Percentiles rank a stretch among this genome's conserved stretches.
phyloP scores from a whole-genome alignment of 371 early-diverging fungal genomes.

The Mortierella sp. region DNA sequence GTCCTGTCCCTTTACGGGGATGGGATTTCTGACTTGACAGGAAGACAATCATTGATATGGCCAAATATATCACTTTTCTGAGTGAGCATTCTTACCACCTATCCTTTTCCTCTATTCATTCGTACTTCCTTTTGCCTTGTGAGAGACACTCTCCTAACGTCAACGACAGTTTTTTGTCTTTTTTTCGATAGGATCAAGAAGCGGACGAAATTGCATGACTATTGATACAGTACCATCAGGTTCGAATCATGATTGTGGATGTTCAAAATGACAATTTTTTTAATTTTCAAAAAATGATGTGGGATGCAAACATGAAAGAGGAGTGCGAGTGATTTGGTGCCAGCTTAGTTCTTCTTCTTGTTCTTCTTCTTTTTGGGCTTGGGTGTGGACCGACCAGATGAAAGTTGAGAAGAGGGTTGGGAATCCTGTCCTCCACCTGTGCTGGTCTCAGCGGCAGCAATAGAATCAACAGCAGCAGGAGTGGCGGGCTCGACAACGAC shows the following conservation, averaged over 20 bases:
- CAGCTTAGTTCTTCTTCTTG: conserved; percentile 33
- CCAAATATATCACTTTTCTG: conserved; percentile 34
- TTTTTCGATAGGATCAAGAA: no score
- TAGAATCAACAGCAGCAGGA: background rate
- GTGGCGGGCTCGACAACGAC: conserved; percentile 22
- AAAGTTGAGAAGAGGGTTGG: background rate
- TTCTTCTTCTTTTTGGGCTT: conserved; percentile 42
- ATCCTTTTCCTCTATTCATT: conserved; percentile 13
- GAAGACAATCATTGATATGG: conserved; percentile 45
- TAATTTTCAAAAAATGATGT: no score
- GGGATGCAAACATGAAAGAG: conserved; percentile 7
- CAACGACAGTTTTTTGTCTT: background rate
- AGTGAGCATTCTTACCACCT: conserved; percentile 43
- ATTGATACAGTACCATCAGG: no score
- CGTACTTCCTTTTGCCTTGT: background rate
- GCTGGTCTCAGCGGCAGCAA: background rate
- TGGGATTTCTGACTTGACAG: background rate
- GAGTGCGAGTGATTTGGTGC: background rate
- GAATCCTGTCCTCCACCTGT: background rate
- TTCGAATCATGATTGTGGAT: no score
- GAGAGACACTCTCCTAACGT: background rate
- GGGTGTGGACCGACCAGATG: conserved; percentile 7
- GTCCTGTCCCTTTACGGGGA: background rate
- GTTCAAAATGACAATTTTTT: no score
- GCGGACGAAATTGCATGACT: no score